Base-by-base conservation (phyloP, 2,329 filamentous ascomycete species). In the Scytalidium lignicola region DNA sequence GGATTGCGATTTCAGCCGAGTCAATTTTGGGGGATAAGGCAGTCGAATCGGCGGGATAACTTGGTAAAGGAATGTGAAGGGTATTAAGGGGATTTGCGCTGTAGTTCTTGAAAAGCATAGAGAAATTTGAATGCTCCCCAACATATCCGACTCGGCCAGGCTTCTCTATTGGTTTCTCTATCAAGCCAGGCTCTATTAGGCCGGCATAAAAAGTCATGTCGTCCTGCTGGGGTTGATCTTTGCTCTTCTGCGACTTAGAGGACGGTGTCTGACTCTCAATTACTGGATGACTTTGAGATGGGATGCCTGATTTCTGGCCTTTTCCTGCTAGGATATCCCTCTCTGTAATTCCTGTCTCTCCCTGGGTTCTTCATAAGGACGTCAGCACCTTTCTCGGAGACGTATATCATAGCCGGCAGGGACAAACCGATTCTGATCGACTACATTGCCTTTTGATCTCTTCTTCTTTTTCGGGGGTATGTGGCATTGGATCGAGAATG, bases 1-100 rank as follows among this genome's bases (percentile, higher is more conserved):
- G 72, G 48, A 97, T 96, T 54, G 96, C 90, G 59, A 97, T 91
- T 70, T 97, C 91, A 28, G 19, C 32, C 12, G 32, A 5, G 15
- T 37, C 32, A 37, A 13, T 5, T 17, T 37, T 37, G 32, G 32
- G 6, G n/a, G 32, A 8, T 7, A 37, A 5, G 12, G 15, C 7
- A 13, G 7, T 37, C 12, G 10, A 37, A 37, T 37, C 32, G 6
- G 32, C 5, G 5, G 32, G 32, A 37, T 9, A 37, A 37, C 15
- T 37, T 8, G 32, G 32, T 17, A 37, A 37, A 13, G 32, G 12
- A 17, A 37, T 15, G 32, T 37, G 32, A 13, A 37, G 12, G 12
- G 32, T 37, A 13, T 17, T 37, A 37, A 17, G 7, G 15, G 7
- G 4, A 5, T 37, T 26, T 26, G 23, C 23, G 23, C 23, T 26